These are phyloP conservation scores for Ascochyta viciae-villosae DNA, from an alignment of 2,329 filamentous ascomycete genomes.

Conservation along the genomic window DNA sequence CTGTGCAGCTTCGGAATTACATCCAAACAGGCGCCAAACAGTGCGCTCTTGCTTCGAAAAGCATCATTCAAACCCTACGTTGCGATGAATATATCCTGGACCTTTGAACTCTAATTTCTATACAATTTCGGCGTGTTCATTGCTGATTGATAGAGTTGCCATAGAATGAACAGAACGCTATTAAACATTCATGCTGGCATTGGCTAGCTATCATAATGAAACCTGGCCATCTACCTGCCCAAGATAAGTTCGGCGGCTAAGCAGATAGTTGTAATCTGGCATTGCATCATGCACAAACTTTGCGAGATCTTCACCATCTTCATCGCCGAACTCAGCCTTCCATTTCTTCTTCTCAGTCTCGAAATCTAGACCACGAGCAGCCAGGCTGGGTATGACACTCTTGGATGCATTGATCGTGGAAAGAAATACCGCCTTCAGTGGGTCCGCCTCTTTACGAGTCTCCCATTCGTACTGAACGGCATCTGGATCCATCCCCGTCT, in stretches of 20 bases:
- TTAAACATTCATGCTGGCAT: too few relatives aligned
- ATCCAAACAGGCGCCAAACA: too few relatives aligned
- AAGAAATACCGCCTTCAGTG: conserved; percentile 10
- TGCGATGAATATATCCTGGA: too few relatives aligned
- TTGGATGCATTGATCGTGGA: conserved; percentile 15
- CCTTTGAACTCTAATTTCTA: too few relatives aligned
- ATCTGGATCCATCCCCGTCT: conserved; percentile 19
- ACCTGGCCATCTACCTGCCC: background rate
- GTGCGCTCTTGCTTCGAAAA: too few relatives aligned
- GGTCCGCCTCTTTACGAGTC: conserved; percentile 2
- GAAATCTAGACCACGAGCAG: conserved; percentile 9
- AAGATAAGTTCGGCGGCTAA: background rate
- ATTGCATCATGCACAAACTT: conserved; percentile 15
- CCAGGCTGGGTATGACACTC: conserved; percentile 18
- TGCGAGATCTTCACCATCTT: conserved; percentile 10
- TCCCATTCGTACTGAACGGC: conserved; percentile 25
- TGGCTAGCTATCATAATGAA: too few relatives aligned
- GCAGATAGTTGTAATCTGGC: conserved; percentile 24
- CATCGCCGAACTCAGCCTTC: conserved; percentile 19
- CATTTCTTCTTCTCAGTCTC: conserved; percentile 21
- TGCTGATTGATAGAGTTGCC: too few relatives aligned
- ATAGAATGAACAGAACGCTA: too few relatives aligned
- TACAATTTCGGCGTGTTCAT: too few relatives aligned
- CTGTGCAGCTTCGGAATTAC: too few relatives aligned
- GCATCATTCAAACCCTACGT: too few relatives aligned